phyloP scores from a whole-genome alignment of 2,329 filamentous ascomycete genomes.

The Pseudogymnoascus sp. region DNA sequence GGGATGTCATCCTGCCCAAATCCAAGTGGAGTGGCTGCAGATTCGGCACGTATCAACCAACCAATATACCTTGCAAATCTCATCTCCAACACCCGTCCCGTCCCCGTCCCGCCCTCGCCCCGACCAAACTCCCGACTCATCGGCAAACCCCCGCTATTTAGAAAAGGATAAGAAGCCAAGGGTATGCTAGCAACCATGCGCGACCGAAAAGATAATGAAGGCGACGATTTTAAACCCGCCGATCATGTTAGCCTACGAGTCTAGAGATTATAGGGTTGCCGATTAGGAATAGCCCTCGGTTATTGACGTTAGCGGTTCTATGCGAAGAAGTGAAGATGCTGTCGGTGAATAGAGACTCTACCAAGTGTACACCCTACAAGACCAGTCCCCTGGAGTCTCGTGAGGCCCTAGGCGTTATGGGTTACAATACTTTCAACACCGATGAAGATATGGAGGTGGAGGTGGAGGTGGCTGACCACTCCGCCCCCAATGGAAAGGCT shows the following conservation, averaged over 20 bases:
- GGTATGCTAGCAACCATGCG: neutral
- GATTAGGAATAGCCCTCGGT: neutral
- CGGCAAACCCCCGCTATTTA: neutral
- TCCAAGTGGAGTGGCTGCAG: too few species aligned
- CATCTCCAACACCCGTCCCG: too few species aligned
- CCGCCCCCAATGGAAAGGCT: neutral
- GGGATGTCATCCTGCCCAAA: too few species aligned
- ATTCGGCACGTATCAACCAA: too few species aligned
- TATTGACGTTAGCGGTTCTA: neutral
- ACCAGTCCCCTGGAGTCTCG: neutral
- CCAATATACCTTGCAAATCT: too few species aligned
- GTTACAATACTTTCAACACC: neutral
- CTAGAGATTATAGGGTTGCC: neutral
- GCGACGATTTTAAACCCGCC: neutral
- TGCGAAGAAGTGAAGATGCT: neutral
- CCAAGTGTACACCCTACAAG: neutral
- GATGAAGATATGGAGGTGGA: neutral
- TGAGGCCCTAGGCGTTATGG: neutral
- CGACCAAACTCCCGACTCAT: neutral
- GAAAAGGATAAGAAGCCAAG: neutral
- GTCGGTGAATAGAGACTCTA: neutral
- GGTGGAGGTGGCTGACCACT: neutral
- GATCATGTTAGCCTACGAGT: neutral
- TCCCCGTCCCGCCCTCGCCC: too few species aligned
- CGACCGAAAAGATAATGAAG: neutral